Evolutionary conservation across 176 grass and related monocot genomes (phyloP).

Genomic region (Zoysia japonica): DNA sequence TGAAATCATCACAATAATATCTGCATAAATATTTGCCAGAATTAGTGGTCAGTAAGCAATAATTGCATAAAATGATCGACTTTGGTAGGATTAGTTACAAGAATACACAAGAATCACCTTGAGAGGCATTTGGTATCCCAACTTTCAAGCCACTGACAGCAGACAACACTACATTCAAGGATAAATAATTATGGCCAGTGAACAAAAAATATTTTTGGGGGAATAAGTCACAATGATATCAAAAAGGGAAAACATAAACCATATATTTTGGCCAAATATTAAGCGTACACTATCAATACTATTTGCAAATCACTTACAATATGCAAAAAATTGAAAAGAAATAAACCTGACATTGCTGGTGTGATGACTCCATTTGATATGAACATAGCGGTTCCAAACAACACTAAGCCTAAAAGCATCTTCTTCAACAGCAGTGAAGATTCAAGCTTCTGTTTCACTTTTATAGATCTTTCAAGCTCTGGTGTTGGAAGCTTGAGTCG

Average conservation of each 20-base stretch:
- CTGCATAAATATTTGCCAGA: conserved; percentile 51
- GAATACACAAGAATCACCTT: conserved; percentile 53
- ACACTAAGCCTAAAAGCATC: conserved; percentile 68
- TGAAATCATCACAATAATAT: conserved; percentile 84
- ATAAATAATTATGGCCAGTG: conserved; percentile 31
- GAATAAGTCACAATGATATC: background rate
- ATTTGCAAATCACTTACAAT: background rate
- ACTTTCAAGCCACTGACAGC: conserved; percentile 93
- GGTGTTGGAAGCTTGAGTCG: conserved; percentile 68
- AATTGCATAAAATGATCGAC: conserved; percentile 2
- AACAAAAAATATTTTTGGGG: background rate
- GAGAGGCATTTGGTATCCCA: conserved; percentile 60
- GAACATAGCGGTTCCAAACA: conserved; percentile 96
- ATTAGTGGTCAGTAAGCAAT: conserved; percentile 20
- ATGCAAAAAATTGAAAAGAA: conserved; percentile 29
- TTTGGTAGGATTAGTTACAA: conserved; percentile 16
- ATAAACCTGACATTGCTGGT: conserved; percentile 95
- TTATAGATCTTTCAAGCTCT: conserved; percentile 80
- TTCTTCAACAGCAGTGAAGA: conserved; percentile 75
- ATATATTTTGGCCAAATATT: background rate
- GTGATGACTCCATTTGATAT: conserved; percentile 95
- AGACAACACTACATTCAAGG: conserved; percentile 68
- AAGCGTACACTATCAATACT: background rate
- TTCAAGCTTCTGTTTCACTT: conserved; percentile 89
- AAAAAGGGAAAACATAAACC: background rate